These are phyloP conservation scores for Moringa oleifera DNA, from an alignment of 345 rosid species.

Conservation along the genomic window DNA sequence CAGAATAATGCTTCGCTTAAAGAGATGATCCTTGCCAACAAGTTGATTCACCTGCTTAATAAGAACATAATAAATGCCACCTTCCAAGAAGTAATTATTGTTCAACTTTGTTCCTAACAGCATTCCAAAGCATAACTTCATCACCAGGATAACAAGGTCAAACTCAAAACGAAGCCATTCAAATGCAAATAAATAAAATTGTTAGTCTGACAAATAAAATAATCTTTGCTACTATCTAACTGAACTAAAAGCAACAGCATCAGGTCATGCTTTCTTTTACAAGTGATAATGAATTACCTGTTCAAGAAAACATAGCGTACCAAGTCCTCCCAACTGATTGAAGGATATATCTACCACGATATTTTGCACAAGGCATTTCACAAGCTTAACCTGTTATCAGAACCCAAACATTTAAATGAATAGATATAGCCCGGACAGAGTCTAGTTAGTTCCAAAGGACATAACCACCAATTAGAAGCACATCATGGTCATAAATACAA, in stretches of 20 bases:
- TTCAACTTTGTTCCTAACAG: not conserved
- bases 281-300: slow-evolving; percentile 17
- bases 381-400: slow-evolving; percentile 39
- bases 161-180: not conserved
- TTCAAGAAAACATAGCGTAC: slow-evolving; percentile 42
- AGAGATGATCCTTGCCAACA: slow-evolving; percentile 31
- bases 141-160: not conserved
- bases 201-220: too few relatives aligned
- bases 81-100: not conserved
- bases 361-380: slow-evolving; percentile 36
- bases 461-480: too few relatives aligned
- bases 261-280: too few relatives aligned
- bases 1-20: slow-evolving; percentile 31
- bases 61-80: slow-evolving; percentile 7
- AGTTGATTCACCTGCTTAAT: slow-evolving; percentile 28
- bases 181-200: too few relatives aligned
- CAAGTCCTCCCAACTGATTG: slow-evolving; percentile 39
- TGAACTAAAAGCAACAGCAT: not conserved
- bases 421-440: not conserved
- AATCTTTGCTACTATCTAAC: too few relatives aligned
- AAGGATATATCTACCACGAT: slow-evolving; percentile 41
- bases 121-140: not conserved
- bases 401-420: not conserved
- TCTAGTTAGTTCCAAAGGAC: too few relatives aligned
- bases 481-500: too few relatives aligned